Conservation (phyloP, 306 rosid genomes). For the Lathyrus sativus region DNA sequence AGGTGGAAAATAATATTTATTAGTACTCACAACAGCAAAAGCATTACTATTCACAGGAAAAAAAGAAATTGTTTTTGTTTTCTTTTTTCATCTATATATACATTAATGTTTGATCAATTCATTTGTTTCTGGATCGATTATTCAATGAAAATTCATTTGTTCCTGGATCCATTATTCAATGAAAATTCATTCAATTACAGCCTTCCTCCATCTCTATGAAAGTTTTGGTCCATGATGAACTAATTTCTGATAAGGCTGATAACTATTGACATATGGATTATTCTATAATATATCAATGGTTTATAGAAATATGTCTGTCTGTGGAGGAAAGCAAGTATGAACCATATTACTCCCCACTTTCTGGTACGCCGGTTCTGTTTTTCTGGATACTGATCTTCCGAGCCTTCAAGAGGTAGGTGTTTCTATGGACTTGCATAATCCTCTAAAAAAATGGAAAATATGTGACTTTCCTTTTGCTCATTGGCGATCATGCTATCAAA, state of each 20-base stretch:
- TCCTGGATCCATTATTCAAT: slow-evolving; percentile 53
- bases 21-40: slow-evolving; percentile 63
- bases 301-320: slow-evolving; percentile 1
- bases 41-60: slow-evolving; percentile 67
- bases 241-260: background rate
- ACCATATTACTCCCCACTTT: background rate
- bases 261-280: background rate
- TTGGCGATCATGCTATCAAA: slow-evolving; percentile 7
- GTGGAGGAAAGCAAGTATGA: slow-evolving; percentile 12
- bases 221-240: background rate
- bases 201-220: slow-evolving; percentile 40
- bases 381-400: slow-evolving; percentile 42
- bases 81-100: slow-evolving; percentile 46
- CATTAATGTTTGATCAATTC: slow-evolving; percentile 59
- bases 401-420: slow-evolving; percentile 56
- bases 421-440: slow-evolving; percentile 35
- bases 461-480: slow-evolving; percentile 12
- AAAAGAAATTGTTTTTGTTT: slow-evolving; percentile 46
- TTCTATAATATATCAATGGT: background rate
- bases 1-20: slow-evolving; percentile 57
- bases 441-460: slow-evolving; percentile 35
- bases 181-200: slow-evolving; percentile 64
- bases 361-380: slow-evolving; percentile 36
- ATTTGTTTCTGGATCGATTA: slow-evolving; percentile 56
- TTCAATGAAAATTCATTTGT: slow-evolving; percentile 72